Evolutionary conservation across 306 rosid genomes (phyloP).

Genomic region (Gleditsia sinensis): DNA sequence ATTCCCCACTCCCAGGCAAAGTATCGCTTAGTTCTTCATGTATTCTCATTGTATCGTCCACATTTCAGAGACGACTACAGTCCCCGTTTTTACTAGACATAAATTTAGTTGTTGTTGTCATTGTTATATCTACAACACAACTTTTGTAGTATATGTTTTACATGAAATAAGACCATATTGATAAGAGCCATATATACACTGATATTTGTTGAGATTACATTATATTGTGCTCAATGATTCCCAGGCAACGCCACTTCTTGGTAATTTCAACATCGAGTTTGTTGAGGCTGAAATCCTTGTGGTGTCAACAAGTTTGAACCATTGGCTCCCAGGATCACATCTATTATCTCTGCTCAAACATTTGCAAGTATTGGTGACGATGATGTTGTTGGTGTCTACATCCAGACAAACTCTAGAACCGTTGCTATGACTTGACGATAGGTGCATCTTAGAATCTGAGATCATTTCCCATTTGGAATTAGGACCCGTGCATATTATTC

Average conservation of each 20-base stretch:
- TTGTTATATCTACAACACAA: too few species aligned
- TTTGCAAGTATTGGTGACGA: constrained; percentile 74
- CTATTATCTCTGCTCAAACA: constrained; percentile 55
- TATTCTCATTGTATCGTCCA: too few species aligned
- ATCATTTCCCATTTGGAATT: constrained; percentile 66
- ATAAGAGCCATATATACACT: neutral
- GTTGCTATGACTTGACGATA: constrained; percentile 45
- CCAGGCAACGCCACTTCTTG: constrained; percentile 10
- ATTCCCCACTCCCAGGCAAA: too few species aligned
- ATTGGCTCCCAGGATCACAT: constrained; percentile 82
- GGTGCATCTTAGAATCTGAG: constrained; percentile 80
- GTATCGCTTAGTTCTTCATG: too few species aligned
- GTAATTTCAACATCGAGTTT: constrained; percentile 21
- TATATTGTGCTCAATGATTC: constrained; percentile 17
- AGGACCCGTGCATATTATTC: constrained; percentile 49
- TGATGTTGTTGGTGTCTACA: constrained; percentile 52
- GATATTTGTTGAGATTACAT: neutral
- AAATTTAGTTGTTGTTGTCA: too few species aligned
- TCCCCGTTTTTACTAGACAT: too few species aligned
- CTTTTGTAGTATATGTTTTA: too few species aligned
- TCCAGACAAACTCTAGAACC: constrained; percentile 72
- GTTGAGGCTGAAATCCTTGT: constrained; percentile 36
- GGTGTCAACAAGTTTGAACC: constrained; percentile 80
- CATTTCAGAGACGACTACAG: too few species aligned
- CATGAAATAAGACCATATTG: neutral